Evolutionary conservation across 148 eudicot species (phyloP), one percentile per base, ranked within the genome.

Genomic region (Chenopodium album): DNA sequence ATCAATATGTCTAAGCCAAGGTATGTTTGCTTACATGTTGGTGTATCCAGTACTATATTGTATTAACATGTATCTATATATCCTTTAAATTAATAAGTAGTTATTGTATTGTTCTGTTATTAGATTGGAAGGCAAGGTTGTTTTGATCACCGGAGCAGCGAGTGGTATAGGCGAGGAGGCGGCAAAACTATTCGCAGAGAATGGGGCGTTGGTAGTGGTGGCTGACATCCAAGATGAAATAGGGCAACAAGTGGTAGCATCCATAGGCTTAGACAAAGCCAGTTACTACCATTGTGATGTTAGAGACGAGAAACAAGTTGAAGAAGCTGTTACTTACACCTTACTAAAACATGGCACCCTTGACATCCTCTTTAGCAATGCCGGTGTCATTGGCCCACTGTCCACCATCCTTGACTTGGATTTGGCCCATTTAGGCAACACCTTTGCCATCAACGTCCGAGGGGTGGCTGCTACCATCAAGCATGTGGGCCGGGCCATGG

Each of bases 401-500:
- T 81, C 76, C 16, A 64, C 90, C 79, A 69, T 93, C 60, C 80
- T 89, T 0, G 95, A 93, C 28, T 70, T 92, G 1, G 90, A 93
- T 82, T 64, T 90, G 12, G 75, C 79, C 74, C 82, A 31, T 1
- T 84, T 93, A 6, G 92, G 90, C 81, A 70, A 74, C 65, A 83
- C 87, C n/a, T 79, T 90, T 37, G 91, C 93, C 4, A 82, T 79
- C 63, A 93, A 93, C 50, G 91, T 92, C 9, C 85, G 89, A 13
- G 94, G 98, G 8, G 88, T 88, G 0, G 92, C 88, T 0, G 86
- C 90, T 1, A 88, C 93, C 20, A 44, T 92, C 65, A 94, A 94
- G 85, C 91, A 94, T 56, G 92, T 84, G 8, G 92, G 86, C 4
- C 79, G 88, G 0, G 94, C 85, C 41, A 94, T 94, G 98, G 92